A percentile compares a stretch with the other conserved stretches of the same genome.
These are phyloP conservation scores for Aureobasidium sp. DNA, from an alignment of 2,329 filamentous ascomycete species.

Conservation along the genomic window DNA sequence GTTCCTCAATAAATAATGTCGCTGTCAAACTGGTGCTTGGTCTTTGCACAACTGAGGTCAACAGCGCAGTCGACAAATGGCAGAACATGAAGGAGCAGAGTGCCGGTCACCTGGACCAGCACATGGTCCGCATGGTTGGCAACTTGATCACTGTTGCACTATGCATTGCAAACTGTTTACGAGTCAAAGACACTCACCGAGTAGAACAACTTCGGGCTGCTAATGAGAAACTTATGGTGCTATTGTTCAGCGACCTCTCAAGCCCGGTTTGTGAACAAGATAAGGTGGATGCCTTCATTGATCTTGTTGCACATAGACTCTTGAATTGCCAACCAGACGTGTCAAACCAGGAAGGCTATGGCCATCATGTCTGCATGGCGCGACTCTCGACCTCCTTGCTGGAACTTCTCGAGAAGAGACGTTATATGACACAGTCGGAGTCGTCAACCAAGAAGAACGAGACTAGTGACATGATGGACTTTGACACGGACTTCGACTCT, in stretches of 20 bases:
- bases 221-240: slow-evolving; percentile 19
- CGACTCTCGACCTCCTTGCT: not conserved
- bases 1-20: not conserved
- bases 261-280: slow-evolving; percentile 32
- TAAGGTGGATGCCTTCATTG: slow-evolving; percentile 35
- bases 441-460: not conserved
- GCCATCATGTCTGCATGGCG: not conserved
- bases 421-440: not conserved
- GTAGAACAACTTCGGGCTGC: slow-evolving; percentile 21
- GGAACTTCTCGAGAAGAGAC: not conserved
- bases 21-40: not conserved
- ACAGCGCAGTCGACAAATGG: not conserved
- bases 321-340: not conserved
- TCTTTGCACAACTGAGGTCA: slow-evolving; percentile 1
- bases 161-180: slow-evolving; percentile 24
- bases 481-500: slow-evolving; percentile 10
- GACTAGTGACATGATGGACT: slow-evolving; percentile 8
- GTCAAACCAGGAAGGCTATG: not conserved
- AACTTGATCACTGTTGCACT: slow-evolving; percentile 38
- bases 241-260: slow-evolving; percentile 27
- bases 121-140: slow-evolving; percentile 41
- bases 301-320: slow-evolving; percentile 22
- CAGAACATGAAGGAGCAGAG: slow-evolving; percentile 1
- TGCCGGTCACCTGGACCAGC: slow-evolving; percentile 30
- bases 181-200: slow-evolving; percentile 20